Evolutionary conservation across 2,329 filamentous ascomycete genomes (phyloP), one percentile per base, ranked within the genome.

Genomic region (Bipolaris gigantea): DNA sequence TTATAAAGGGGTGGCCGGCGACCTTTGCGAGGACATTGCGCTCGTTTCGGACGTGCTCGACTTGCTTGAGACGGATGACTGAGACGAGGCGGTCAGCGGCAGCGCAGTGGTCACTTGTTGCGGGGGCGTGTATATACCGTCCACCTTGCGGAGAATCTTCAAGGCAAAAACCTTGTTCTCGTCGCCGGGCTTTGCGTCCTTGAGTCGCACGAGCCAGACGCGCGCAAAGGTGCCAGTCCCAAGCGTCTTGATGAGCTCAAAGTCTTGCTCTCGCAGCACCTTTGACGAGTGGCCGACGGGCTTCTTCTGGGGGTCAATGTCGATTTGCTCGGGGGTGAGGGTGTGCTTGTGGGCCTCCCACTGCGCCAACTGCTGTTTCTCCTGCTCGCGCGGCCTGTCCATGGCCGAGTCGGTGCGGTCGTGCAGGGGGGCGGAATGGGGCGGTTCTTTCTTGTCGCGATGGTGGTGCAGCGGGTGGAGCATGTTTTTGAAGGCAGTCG

Each of bases 21-120:
- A 93, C 88, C 60, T 89, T 86, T 67, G 85, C 84, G 47, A 94
- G 84, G 63, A 93, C 87, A 59, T 86, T 84, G 64, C 89, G 87
- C 79, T 94, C 90, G 75, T 92, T 89, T 57, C 89, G 87, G 50
- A 93, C 89, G 74, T 94, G 90, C 75, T 93, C 89, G 63, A 93
- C 87, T 71, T 94, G 90, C 79, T 93, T 93, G 53, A 93, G 82
- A 60, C 87, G 87, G 72, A 94, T 88, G 40, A 94, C 87, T 84
- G 67, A 41, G 56, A 59, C 47, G 55, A 19, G 43, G 43, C 51
- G 23, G 49, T 69, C 60, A 70, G 65, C 57, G 54, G 49, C 38
- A 55, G 60, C 51, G 50, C 25, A 44, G 52, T 46, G 2, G 25
- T 47, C 18, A 27, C 10, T 30, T 30, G 27, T 30, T 30, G 10